Evolutionary conservation across 208 protist species (phyloP).

Genomic region (Leishmania braziliensis): DNA sequence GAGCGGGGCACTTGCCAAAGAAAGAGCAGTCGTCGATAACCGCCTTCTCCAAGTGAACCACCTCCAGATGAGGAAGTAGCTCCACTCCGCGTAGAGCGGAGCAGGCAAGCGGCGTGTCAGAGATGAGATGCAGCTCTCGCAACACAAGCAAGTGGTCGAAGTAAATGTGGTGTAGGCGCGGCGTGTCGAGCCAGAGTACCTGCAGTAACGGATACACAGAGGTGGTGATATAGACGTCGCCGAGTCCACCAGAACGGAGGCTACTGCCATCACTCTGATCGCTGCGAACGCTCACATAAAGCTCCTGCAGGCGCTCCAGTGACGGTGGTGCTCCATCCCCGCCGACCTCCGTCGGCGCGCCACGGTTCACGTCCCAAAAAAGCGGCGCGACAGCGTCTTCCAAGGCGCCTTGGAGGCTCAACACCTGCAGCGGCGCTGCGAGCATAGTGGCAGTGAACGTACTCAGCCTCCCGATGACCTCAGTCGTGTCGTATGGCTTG

Average conservation of each 20-base stretch:
- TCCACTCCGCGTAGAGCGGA: slow-evolving; percentile 45
- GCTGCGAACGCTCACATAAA: slow-evolving; percentile 32
- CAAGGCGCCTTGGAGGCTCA: slow-evolving; percentile 25
- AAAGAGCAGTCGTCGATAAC: slow-evolving; percentile 47
- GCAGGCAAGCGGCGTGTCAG: slow-evolving; percentile 41
- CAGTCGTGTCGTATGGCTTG: not conserved
- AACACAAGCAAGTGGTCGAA: slow-evolving; percentile 23
- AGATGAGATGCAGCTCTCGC: slow-evolving; percentile 58
- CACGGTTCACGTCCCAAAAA: not conserved
- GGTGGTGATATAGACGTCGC: slow-evolving; percentile 21
- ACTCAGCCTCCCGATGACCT: not conserved
- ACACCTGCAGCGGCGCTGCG: slow-evolving; percentile 19
- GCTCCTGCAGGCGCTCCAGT: slow-evolving; percentile 24
- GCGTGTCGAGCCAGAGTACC: slow-evolving; percentile 61
- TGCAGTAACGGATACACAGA: slow-evolving; percentile 37
- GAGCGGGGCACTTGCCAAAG: slow-evolving; percentile 34
- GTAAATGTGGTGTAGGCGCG: slow-evolving; percentile 33
- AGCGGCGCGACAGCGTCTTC: slow-evolving; percentile 12
- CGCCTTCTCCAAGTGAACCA: slow-evolving; percentile 56
- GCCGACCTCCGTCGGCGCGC: not conserved
- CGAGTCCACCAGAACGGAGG: not conserved
- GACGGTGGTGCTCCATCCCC: not conserved
- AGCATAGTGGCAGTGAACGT: not conserved
- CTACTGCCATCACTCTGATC: slow-evolving; percentile 10
- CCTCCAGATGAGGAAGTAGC: slow-evolving; percentile 46